Conservation (phyloP, 164 flowering plant genomes). For the Chloranthus sessilifolius region DNA sequence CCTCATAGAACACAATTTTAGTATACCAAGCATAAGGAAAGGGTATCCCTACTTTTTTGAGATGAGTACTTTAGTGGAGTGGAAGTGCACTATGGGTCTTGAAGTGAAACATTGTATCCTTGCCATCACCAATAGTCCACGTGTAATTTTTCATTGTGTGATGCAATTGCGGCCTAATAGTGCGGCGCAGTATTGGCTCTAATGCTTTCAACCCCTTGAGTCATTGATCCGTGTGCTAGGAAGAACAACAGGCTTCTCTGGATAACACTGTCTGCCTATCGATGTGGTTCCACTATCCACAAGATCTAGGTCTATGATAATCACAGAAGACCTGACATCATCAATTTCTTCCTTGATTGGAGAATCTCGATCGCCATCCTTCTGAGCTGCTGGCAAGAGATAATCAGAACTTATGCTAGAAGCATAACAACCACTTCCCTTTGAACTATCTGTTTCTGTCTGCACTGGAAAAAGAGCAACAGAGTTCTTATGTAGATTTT, state of each 20-base stretch:
- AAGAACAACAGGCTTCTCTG: slow-evolving; percentile 8
- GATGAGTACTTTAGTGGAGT: no score
- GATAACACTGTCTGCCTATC: not conserved
- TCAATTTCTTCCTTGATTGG: slow-evolving; percentile 17
- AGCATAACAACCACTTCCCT: no score
- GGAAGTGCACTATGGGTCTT: no score
- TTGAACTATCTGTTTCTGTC: slow-evolving; percentile 16
- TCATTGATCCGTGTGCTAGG: not conserved
- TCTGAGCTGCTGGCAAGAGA: slow-evolving; percentile 18
- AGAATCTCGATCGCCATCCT: slow-evolving; percentile 11
- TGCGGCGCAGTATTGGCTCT: no score
- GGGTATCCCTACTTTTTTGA: no score
- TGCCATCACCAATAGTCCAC: no score
- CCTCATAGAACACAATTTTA: no score
- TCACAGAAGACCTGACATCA: slow-evolving; percentile 13
- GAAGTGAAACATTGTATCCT: no score
- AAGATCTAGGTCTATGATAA: slow-evolving; percentile 12
- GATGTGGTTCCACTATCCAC: slow-evolving; percentile 1
- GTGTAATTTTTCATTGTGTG: no score
- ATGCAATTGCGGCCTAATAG: no score
- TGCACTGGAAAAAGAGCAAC: slow-evolving; percentile 13
- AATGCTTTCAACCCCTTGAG: not conserved
- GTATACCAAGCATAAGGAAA: no score
- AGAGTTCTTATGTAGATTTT: slow-evolving; percentile 29
- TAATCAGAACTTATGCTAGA: slow-evolving; percentile 30